A percentile compares a stretch with the other conserved stretches of the same genome.
Evolutionary conservation across 108 stramenopile species (phyloP).

Genomic region (Aureococcus anophagefferens): DNA sequence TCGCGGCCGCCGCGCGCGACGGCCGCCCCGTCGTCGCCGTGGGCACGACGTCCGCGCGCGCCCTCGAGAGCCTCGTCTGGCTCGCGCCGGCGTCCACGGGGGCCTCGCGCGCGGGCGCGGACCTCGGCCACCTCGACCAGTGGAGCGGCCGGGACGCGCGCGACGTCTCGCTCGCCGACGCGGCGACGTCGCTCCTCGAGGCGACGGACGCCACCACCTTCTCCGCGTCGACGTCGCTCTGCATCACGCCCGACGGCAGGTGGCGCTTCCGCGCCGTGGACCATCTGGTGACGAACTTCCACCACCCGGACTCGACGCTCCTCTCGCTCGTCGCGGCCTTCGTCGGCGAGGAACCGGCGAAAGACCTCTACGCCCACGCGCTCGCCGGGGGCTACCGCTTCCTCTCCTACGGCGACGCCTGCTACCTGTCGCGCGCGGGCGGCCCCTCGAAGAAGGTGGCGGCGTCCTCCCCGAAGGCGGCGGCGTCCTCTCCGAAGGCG

Average conservation of each 20-base stretch:
- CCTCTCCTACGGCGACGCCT: constrained; percentile 3
- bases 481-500: too few relatives aligned
- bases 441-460: too few relatives aligned
- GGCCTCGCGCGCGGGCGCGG: too few relatives aligned
- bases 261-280: constrained; percentile 35
- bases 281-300: constrained; percentile 48
- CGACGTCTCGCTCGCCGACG: neutral
- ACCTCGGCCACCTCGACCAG: too few relatives aligned
- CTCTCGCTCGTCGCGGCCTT: constrained; percentile 37
- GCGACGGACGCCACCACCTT: too few relatives aligned
- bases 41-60: constrained; percentile 41
- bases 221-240: too few relatives aligned
- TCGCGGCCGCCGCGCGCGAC: constrained; percentile 25
- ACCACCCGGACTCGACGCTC: constrained; percentile 51
- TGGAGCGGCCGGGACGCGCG: neutral
- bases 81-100: constrained; percentile 7
- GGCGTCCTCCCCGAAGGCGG: too few relatives aligned
- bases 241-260: neutral
- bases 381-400: neutral
- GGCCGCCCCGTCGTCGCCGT: constrained; percentile 35
- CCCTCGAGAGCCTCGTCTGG: constrained; percentile 47
- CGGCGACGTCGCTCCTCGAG: too few relatives aligned
- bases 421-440: too few relatives aligned
- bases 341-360: neutral
- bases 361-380: neutral